Conservation (phyloP, 2,329 filamentous ascomycete genomes). For the Ambrosiella cleistominuta region DNA sequence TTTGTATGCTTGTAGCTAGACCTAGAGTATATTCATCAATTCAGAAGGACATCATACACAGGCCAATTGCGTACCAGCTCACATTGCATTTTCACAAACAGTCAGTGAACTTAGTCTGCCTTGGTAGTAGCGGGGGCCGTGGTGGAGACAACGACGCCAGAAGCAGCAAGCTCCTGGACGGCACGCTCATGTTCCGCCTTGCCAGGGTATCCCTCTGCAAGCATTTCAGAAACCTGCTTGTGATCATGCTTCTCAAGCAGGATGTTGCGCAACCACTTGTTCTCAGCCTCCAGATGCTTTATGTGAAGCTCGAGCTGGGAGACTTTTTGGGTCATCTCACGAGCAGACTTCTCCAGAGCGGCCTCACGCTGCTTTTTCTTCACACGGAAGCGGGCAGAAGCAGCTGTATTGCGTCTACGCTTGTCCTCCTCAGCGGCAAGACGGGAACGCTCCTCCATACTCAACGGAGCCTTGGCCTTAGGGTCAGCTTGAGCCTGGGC, state of each 20-base stretch:
- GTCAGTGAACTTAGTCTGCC: not conserved
- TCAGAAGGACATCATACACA: not conserved
- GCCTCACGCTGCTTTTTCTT: slow-evolving; percentile 95
- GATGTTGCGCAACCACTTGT: slow-evolving; percentile 65
- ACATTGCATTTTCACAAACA: not conserved
- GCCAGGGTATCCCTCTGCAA: slow-evolving; percentile 33
- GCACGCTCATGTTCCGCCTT: slow-evolving; percentile 9
- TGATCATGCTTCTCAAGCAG: slow-evolving; percentile 66
- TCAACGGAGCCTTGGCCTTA: slow-evolving; percentile 26
- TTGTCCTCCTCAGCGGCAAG: slow-evolving; percentile 76
- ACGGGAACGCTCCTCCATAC: slow-evolving; percentile 54
- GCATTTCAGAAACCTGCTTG: slow-evolving; percentile 29
- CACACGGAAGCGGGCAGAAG: slow-evolving; percentile 72
- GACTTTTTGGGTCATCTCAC: slow-evolving; percentile 71
- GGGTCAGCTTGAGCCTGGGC: slow-evolving; percentile 25
- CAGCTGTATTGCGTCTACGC: slow-evolving; percentile 73
- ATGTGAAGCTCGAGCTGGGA: slow-evolving; percentile 54
- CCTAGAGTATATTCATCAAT: not conserved
- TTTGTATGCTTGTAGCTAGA: not conserved
- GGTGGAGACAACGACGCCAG: not conserved
- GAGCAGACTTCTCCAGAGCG: slow-evolving; percentile 62
- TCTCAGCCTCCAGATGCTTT: slow-evolving; percentile 63
- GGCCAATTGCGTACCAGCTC: not conserved
- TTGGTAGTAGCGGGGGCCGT: not conserved
- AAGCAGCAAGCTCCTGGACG: slow-evolving; percentile 1